These are phyloP conservation scores for Herpetomonas samuelpessoai DNA, from an alignment of 208 protist species.

Conservation along the genomic window DNA sequence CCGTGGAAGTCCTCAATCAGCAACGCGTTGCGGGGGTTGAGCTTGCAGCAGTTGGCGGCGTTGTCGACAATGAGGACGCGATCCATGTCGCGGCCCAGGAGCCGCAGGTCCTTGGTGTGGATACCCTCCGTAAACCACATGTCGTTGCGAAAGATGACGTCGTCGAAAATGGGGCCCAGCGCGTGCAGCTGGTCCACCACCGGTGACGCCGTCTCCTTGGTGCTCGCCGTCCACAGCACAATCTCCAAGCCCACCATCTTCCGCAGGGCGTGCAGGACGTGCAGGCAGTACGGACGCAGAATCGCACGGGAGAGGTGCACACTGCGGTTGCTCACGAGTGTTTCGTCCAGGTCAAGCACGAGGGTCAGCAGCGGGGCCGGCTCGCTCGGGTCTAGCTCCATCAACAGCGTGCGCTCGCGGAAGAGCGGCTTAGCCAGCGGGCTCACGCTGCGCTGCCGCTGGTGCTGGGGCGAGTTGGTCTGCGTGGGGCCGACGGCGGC, in stretches of 20 bases:
- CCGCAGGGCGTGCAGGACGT: conserved; percentile 82
- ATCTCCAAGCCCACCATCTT: conserved; percentile 88
- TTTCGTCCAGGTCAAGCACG: conserved; percentile 92
- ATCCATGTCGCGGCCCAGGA: conserved; percentile 90
- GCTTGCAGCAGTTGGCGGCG: conserved; percentile 89
- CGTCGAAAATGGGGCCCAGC: conserved; percentile 80
- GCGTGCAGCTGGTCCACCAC: conserved; percentile 83
- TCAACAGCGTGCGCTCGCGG: conserved; percentile 44
- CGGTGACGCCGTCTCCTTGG: conserved; percentile 78
- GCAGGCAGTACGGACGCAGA: conserved; percentile 83
- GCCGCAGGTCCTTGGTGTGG: conserved; percentile 91
- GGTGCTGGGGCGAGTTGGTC: neutral
- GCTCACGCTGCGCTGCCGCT: conserved; percentile 1
- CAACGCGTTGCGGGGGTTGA: conserved; percentile 81
- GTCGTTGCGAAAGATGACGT: conserved; percentile 83
- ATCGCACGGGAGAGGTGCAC: conserved; percentile 46
- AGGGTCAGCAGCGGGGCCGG: conserved; percentile 72
- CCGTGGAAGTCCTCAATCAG: conserved; percentile 90
- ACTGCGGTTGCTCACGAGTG: conserved; percentile 88
- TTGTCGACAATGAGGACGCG: conserved; percentile 91
- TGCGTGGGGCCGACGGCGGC: neutral
- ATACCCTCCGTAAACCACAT: conserved; percentile 91
- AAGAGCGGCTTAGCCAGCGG: conserved; percentile 53
- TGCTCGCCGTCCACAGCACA: conserved; percentile 92
- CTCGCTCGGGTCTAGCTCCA: conserved; percentile 48